Base-by-base conservation (phyloP, 140 eudicot species). In the Bidens hawaiensis region DNA sequence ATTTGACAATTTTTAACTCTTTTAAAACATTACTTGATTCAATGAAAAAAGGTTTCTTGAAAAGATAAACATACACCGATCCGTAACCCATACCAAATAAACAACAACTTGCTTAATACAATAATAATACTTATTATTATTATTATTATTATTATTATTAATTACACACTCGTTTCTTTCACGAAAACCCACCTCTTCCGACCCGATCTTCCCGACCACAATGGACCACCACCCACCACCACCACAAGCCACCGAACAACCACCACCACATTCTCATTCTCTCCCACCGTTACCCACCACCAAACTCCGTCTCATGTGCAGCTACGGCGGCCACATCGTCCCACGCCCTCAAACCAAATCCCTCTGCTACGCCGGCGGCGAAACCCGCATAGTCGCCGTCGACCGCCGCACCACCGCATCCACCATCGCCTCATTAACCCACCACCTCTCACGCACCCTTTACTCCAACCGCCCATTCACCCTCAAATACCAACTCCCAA, bases 231-330 rank as follows among this genome's bases (percentile, higher is more conserved):
- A 30, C 8, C 71, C 38, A 41, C 68, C n/a, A n/a, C n/a, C n/a
- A n/a, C n/a, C n/a, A n/a, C n/a, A n/a, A n/a, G n/a, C n/a, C 67
- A 55, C 33, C 62, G 63, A 55, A 51, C 64, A n/a, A n/a, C n/a
- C n/a, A n/a, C n/a, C 33, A 43, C 46, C 30, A 24, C 71, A 65
- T 16, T 38, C 64, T 31, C 75, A 48, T 21, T 56, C 61, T 30
- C 67, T 81, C 11, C 83, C 90, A 14, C 83, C 81, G 0, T 67
- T 72, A 45, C 89, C 83, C 52, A 66, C 71, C 22, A 1, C 81
- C 50, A 88, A 90, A 67, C 68, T 90, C 82, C 97, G 97, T 14
- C 77, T 90, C 1, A 83, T 90, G 94, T 74, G 83, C 76, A 90
- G 97, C 73, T 83, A 79, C 73, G 83, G 87, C 53, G 97, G 97